Conservation (phyloP, 2,329 filamentous ascomycete genomes). For the Fusarium sp. region DNA sequence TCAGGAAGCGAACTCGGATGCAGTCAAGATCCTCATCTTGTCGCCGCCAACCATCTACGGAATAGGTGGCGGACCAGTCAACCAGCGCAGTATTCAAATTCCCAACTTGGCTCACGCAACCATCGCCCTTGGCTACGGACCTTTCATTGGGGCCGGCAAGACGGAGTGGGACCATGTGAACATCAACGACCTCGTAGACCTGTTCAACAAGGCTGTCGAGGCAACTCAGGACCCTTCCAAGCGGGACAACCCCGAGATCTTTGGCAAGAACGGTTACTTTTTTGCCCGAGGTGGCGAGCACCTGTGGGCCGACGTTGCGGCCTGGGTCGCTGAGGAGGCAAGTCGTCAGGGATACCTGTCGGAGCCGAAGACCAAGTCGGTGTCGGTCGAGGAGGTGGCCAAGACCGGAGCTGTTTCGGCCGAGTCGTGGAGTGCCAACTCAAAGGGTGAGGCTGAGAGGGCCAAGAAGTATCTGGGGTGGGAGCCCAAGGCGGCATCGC, state of each 20-base stretch:
- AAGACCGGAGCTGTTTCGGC: conserved; percentile 47
- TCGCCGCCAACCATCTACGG: conserved; percentile 69
- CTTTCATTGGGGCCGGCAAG: conserved; percentile 61
- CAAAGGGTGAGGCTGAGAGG: conserved; percentile 60
- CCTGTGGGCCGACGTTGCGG: conserved; percentile 74
- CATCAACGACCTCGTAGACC: conserved; percentile 62
- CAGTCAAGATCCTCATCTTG: conserved; percentile 63
- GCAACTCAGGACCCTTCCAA: conserved; percentile 70
- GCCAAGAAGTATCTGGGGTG: conserved; percentile 65
- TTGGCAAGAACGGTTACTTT: conserved; percentile 77
- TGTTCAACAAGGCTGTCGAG: conserved; percentile 63
- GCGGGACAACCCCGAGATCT: conserved; percentile 71
- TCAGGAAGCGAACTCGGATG: conserved; percentile 56
- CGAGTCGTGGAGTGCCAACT: conserved; percentile 58
- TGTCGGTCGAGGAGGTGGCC: conserved; percentile 50
- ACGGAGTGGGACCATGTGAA: conserved; percentile 70
- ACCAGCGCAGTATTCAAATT: conserved; percentile 66
- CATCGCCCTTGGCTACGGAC: conserved; percentile 61
- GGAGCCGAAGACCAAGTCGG: conserved; percentile 47
- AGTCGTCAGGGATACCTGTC: conserved; percentile 52
- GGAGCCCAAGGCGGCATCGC: conserved; percentile 54
- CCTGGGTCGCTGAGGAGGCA: conserved; percentile 69
- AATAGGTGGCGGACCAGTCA: conserved; percentile 63
- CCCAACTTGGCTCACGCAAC: conserved; percentile 59
- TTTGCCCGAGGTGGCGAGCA: conserved; percentile 76